Evolutionary conservation across 2,329 filamentous ascomycete genomes (phyloP).

Genomic region (Calcarisporium arbuscula): DNA sequence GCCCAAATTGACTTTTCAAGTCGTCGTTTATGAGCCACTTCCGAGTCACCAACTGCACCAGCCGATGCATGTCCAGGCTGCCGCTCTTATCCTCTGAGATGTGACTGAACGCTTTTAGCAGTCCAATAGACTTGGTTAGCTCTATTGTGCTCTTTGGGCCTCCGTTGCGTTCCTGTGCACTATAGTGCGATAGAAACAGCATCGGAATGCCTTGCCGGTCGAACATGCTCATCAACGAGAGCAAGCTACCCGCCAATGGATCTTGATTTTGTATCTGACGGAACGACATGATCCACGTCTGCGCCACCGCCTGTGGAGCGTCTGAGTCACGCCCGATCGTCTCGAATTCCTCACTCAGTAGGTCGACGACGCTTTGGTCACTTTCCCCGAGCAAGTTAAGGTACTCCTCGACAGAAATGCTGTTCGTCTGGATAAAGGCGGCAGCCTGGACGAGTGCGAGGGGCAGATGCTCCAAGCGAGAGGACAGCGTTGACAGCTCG

Average conservation of each 20-base stretch:
- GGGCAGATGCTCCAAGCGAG: constrained; percentile 23
- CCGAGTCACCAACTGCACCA: constrained; percentile 25
- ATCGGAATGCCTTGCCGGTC: constrained; percentile 22
- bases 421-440: constrained; percentile 24
- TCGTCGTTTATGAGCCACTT: constrained; percentile 18
- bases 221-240: constrained; percentile 24
- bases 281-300: constrained; percentile 27
- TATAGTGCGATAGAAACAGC: constrained; percentile 13
- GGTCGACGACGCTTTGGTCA: constrained; percentile 14
- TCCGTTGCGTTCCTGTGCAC: neutral
- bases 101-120: constrained; percentile 21
- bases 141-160: neutral
- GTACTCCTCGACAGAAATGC: constrained; percentile 19
- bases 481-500: constrained; percentile 13
- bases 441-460: constrained; percentile 27
- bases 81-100: constrained; percentile 11
- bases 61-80: constrained; percentile 22
- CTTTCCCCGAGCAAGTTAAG: constrained; percentile 19
- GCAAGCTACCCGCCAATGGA: constrained; percentile 17
- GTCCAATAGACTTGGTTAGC: constrained; percentile 14
- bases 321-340: constrained; percentile 20
- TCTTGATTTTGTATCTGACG: constrained; percentile 20
- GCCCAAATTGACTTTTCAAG: neutral
- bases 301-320: constrained; percentile 17
- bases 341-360: constrained; percentile 24